A percentile compares a stretch with the other conserved stretches of the same genome.
phyloP scores from a whole-genome alignment of 2,329 filamentous ascomycete species.

The Penicillium palitans region DNA sequence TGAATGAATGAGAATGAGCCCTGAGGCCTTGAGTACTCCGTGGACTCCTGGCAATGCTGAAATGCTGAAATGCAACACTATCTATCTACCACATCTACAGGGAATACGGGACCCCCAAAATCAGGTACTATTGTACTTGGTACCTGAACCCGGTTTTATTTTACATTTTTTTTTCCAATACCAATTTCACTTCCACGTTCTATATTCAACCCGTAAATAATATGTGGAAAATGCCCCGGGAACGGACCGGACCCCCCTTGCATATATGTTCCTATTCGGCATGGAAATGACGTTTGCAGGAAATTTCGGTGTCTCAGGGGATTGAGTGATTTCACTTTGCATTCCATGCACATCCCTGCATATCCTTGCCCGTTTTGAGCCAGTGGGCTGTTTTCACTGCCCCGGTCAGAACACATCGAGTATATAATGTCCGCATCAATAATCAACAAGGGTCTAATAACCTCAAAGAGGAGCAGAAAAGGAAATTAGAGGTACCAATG shows the following conservation, averaged over 20 bases:
- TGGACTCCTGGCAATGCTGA: not conserved
- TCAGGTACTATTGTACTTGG: not conserved
- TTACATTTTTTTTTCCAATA: conserved; percentile 10
- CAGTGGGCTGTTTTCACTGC: not conserved
- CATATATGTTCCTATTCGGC: not conserved
- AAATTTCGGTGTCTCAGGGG: not conserved
- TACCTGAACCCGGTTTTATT: conserved; percentile 1
- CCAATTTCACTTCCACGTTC: conserved; percentile 10
- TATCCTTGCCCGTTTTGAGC: not conserved
- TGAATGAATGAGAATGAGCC: not conserved
- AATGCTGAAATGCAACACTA: conserved; percentile 1
- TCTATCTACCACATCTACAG: conserved; percentile 2
- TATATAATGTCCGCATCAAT: not conserved
- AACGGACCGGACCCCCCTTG: not conserved
- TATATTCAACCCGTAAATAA: conserved; percentile 1
- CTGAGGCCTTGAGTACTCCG: too few relatives aligned
- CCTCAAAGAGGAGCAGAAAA: not conserved
- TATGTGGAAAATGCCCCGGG: not conserved
- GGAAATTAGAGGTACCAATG: not conserved
- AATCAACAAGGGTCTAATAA: not conserved
- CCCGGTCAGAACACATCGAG: not conserved
- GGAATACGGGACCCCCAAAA: conserved; percentile 2
- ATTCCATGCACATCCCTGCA: not conserved
- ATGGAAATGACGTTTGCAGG: not conserved
- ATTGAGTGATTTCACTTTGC: not conserved